A percentile compares a stretch with the other conserved stretches of the same genome.
Conservation (phyloP, 495 filamentous ascomycete species). For the Penicillium malachiteum region DNA sequence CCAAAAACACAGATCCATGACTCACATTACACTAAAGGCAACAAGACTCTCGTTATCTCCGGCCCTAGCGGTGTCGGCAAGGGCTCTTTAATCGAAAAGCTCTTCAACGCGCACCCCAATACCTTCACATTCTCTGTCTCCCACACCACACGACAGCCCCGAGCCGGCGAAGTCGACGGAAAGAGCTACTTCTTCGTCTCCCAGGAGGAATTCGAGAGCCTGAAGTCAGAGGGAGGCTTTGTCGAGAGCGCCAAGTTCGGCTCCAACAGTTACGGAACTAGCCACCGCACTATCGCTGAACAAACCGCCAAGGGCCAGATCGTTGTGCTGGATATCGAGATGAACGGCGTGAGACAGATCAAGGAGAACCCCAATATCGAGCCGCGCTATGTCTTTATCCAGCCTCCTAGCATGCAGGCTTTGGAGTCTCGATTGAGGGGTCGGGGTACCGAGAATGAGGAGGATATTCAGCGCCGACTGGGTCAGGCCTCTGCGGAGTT, state of each 20-base stretch:
- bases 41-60: slow-evolving; percentile 72
- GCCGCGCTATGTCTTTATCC: slow-evolving; percentile 77
- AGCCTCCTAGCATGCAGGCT: slow-evolving; percentile 65
- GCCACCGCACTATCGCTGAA: slow-evolving; percentile 66
- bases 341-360: slow-evolving; percentile 80
- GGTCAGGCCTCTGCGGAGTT: slow-evolving; percentile 73
- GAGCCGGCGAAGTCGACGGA: slow-evolving; percentile 68
- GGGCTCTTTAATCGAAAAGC: slow-evolving; percentile 71
- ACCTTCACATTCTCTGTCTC: slow-evolving; percentile 77
- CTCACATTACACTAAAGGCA: slow-evolving; percentile 12
- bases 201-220: slow-evolving; percentile 58
- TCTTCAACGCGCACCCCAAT: slow-evolving; percentile 62
- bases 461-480: slow-evolving; percentile 66
- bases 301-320: slow-evolving; percentile 57
- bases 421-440: slow-evolving; percentile 72
- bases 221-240: slow-evolving; percentile 65
- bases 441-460: slow-evolving; percentile 75
- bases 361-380: slow-evolving; percentile 56
- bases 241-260: slow-evolving; percentile 80
- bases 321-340: slow-evolving; percentile 66
- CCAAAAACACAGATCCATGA: neutral
- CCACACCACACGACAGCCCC: slow-evolving; percentile 63
- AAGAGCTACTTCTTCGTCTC: slow-evolving; percentile 74
- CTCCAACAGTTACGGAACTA: slow-evolving; percentile 79
- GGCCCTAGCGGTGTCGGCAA: slow-evolving; percentile 83